phyloP scores from a whole-genome alignment of 176 grass and related monocot species.

The barley (Hordeum vulgare) region MorexV3_pseudomolecules_assembly NC_058523.1:557309655-557310154 shows the following conservation, averaged over 20 bases:
- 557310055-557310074: not conserved
- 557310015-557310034: constrained; percentile 82
- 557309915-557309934: constrained; percentile 61
- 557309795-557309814: constrained; percentile 31
- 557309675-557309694: constrained; percentile 91
- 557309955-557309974: constrained; percentile 46
- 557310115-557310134: not conserved
- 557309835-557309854: constrained; percentile 95
- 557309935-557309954: constrained; percentile 87
- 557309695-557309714: constrained; percentile 81
- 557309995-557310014: constrained; percentile 72
- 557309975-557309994: constrained; percentile 77
- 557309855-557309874: constrained; percentile 88
- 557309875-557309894: constrained; percentile 91
- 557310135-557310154: not conserved
- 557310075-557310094: not conserved
- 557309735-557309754: constrained; percentile 91
- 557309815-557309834: constrained; percentile 71
- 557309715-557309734: constrained; percentile 97
- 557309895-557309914: constrained; percentile 63
- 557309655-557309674: constrained; percentile 81
- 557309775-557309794: constrained; percentile 59
- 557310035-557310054: constrained; percentile 46
- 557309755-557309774: constrained; percentile 84
- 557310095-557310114: not conserved